Evolutionary conservation across 305 asterid genomes (phyloP).

Genomic region (Fraxinus ornus): DNA sequence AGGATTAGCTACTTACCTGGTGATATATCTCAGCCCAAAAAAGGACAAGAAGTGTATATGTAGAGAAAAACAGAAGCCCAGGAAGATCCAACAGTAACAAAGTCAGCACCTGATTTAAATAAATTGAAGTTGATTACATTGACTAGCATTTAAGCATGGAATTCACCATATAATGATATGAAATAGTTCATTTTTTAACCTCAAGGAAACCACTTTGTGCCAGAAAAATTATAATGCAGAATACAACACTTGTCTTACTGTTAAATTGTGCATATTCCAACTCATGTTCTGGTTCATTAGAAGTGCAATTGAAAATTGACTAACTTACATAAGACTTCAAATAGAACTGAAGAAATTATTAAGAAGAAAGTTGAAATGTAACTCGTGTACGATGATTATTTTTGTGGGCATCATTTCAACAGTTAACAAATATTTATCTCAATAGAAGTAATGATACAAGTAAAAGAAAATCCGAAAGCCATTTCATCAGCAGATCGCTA

Average conservation of each 20-base stretch:
- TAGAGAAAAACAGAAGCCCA: constrained; percentile 46
- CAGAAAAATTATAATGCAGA: constrained; percentile 2
- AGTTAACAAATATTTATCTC: background rate
- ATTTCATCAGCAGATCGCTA: background rate
- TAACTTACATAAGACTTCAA: background rate
- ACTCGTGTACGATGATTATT: constrained; percentile 4
- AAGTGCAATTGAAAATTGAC: background rate
- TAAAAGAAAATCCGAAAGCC: background rate
- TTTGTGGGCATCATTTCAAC: background rate
- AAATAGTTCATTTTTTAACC: background rate
- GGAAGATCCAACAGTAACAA: constrained; percentile 47
- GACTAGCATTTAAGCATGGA: background rate
- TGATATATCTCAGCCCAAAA: constrained; percentile 54
- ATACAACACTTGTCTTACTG: background rate
- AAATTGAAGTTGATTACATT: background rate
- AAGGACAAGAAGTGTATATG: constrained; percentile 45
- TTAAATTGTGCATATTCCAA: background rate
- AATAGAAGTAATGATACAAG: background rate
- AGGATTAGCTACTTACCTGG: constrained; percentile 33
- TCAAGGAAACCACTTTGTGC: constrained; percentile 2
- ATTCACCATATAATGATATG: background rate
- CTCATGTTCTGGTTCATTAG: constrained; percentile 11
- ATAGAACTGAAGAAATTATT: constrained; percentile 18
- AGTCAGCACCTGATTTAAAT: constrained; percentile 33
- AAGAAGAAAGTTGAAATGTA: constrained; percentile 1